Conservation (phyloP, 2,329 filamentous ascomycete species). For the Fusarium brachygibbosum region DNA sequence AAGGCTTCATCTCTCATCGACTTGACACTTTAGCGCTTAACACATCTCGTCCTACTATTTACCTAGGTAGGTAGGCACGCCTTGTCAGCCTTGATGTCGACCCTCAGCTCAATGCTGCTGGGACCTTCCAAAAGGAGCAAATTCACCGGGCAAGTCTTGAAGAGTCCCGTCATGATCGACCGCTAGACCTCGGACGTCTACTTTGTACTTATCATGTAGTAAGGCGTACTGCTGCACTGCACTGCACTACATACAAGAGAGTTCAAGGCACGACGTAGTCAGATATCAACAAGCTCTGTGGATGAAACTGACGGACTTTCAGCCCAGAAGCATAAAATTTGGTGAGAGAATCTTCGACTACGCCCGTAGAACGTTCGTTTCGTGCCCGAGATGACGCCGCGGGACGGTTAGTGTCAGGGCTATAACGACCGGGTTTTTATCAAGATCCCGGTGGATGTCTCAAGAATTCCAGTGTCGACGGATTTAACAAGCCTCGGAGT, state of each 20-base stretch:
- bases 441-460: conserved; percentile 1
- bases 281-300: neutral
- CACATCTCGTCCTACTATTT: too few species aligned
- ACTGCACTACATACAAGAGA: neutral
- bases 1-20: neutral
- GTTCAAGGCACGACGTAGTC: conserved; percentile 5
- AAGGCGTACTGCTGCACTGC: neutral
- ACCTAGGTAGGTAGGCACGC: neutral
- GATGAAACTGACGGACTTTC: conserved; percentile 16
- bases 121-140: neutral
- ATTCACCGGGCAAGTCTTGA: neutral
- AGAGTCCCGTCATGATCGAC: neutral
- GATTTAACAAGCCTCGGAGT: neutral
- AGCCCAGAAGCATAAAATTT: conserved; percentile 7
- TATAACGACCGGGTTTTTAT: neutral
- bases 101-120: neutral
- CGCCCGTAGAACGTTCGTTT: conserved; percentile 8
- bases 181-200: neutral
- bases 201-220: neutral
- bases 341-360: neutral
- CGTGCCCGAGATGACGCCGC: conserved; percentile 12
- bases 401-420: neutral
- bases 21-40: neutral
- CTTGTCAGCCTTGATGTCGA: neutral
- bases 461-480: conserved; percentile 23